Conservation (phyloP, 2,329 filamentous ascomycete genomes). For the Colletotrichum sp. region DNA sequence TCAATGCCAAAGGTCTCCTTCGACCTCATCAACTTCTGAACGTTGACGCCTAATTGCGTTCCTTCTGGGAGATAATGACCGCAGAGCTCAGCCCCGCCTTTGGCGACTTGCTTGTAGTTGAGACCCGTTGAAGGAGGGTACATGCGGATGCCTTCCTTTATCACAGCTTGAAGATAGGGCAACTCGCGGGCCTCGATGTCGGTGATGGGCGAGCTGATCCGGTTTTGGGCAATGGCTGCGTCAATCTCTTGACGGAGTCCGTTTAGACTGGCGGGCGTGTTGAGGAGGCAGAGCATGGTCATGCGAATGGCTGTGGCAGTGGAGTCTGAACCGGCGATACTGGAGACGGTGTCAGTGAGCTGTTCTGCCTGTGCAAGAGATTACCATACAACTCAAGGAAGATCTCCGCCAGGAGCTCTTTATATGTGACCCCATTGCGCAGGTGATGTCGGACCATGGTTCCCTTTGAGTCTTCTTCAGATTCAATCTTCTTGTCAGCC, state of each 20-base stretch:
- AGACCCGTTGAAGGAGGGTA: slow-evolving; percentile 52
- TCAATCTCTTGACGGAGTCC: slow-evolving; percentile 56
- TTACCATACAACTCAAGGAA: slow-evolving; percentile 13
- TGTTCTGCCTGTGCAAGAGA: neutral
- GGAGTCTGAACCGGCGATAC: slow-evolving; percentile 41
- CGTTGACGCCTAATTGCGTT: slow-evolving; percentile 43
- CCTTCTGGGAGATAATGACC: slow-evolving; percentile 40
- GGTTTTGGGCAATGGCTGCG: slow-evolving; percentile 15
- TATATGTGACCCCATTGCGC: slow-evolving; percentile 26
- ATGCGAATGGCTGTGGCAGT: slow-evolving; percentile 43
- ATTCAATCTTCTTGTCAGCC: slow-evolving; percentile 26
- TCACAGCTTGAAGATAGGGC: slow-evolving; percentile 54
- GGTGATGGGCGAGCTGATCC: slow-evolving; percentile 26
- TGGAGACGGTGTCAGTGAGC: neutral
- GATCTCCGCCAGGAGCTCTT: slow-evolving; percentile 30
- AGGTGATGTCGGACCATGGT: slow-evolving; percentile 35
- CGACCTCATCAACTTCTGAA: slow-evolving; percentile 42
- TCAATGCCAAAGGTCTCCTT: slow-evolving; percentile 47
- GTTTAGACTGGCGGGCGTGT: slow-evolving; percentile 47
- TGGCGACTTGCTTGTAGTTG: slow-evolving; percentile 55
- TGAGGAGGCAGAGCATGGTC: slow-evolving; percentile 56
- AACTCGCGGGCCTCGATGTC: slow-evolving; percentile 40
- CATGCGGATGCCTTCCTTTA: slow-evolving; percentile 56
- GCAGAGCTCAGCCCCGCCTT: slow-evolving; percentile 37
- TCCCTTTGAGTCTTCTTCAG: slow-evolving; percentile 24